Evolutionary conservation across 306 rosid species (phyloP).

Genomic region (Pyrus betulifolia): DNA sequence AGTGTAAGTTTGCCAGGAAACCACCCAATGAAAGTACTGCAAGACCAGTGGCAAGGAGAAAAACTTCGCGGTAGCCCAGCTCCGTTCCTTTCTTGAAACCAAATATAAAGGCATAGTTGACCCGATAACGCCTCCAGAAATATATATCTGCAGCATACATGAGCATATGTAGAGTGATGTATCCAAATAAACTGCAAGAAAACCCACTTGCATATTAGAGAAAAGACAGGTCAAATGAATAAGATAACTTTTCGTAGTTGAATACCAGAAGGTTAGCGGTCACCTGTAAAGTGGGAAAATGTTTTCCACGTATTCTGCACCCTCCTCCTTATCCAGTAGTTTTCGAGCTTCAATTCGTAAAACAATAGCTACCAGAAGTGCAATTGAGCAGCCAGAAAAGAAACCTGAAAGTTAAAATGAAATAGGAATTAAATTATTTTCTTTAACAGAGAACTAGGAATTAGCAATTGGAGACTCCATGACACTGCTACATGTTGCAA

Average conservation of each 20-base stretch:
- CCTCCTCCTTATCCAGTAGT: constrained; percentile 30
- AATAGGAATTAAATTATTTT: neutral
- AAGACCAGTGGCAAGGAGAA: constrained; percentile 61
- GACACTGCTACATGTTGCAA: neutral
- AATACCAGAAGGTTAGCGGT: neutral
- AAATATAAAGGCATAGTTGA: constrained; percentile 73
- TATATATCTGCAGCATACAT: constrained; percentile 56
- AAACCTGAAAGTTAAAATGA: constrained; percentile 36
- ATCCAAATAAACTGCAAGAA: constrained; percentile 62
- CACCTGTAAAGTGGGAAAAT: constrained; percentile 67
- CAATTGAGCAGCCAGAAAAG: constrained; percentile 53
- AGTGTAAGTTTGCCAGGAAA: constrained; percentile 58
- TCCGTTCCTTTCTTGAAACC: constrained; percentile 67
- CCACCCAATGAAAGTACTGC: constrained; percentile 54
- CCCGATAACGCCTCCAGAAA: constrained; percentile 56
- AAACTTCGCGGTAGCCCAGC: constrained; percentile 43
- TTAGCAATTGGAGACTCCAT: constrained; percentile 1
- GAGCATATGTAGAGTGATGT: constrained; percentile 56
- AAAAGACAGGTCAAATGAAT: neutral
- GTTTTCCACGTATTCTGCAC: constrained; percentile 45
- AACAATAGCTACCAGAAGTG: constrained; percentile 43
- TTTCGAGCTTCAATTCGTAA: constrained; percentile 33
- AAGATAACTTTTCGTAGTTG: neutral
- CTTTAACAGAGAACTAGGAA: neutral
- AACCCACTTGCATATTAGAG: constrained; percentile 13